Evolutionary conservation across 805 yeast species (phyloP).

Genomic region (Kregervanrija pseudodelftensis): DNA sequence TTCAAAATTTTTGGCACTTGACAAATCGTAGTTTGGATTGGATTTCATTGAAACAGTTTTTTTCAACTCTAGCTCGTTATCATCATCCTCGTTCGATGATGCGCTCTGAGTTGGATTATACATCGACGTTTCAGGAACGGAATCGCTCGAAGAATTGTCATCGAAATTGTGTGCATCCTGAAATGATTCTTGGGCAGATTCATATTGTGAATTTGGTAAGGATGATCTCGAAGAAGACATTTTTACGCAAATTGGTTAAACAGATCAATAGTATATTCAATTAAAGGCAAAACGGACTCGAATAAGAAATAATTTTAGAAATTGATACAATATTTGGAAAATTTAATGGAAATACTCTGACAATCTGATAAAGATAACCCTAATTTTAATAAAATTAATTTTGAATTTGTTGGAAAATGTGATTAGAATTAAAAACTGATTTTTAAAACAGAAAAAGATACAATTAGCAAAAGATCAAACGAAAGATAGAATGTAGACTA

Average conservation of each 20-base stretch:
- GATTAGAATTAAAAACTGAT: no score
- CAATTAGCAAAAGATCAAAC: no score
- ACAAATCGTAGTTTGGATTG: neutral
- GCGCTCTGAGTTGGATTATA: neutral
- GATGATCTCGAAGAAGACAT: constrained; percentile 5
- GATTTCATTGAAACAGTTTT: constrained; percentile 5
- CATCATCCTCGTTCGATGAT: neutral
- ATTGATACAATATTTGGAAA: no score
- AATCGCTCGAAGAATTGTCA: neutral
- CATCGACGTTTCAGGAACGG: neutral
- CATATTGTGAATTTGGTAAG: constrained; percentile 4
- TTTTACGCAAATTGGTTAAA: neutral
- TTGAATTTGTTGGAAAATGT: no score
- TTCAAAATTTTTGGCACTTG: constrained; percentile 2
- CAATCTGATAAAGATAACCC: no score
- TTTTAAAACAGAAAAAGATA: no score
- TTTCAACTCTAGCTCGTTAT: neutral
- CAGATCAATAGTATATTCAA: no score
- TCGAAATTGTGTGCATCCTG: neutral
- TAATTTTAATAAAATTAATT: no score
- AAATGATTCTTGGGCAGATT: constrained; percentile 8
- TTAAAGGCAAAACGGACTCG: no score
- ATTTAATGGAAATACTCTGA: no score
- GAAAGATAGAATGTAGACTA: no score
- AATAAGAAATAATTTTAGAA: no score